These are phyloP conservation scores for Domatiomyces globalis DNA, from an alignment of 2,329 filamentous ascomycete genomes.

Conservation along the genomic window DNA sequence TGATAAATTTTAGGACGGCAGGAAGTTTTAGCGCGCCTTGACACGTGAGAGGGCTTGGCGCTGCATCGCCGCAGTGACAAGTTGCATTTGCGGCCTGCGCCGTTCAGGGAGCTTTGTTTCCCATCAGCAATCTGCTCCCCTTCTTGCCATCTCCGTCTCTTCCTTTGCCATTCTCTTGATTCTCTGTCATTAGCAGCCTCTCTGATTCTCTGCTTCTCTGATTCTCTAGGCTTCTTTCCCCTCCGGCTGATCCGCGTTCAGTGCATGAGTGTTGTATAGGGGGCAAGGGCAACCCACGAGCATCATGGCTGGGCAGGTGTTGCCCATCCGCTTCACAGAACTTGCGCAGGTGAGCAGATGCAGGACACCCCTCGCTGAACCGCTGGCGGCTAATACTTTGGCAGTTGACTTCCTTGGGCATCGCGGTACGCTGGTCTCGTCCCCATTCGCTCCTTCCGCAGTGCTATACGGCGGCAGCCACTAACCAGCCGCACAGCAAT, in stretches of 20 bases:
- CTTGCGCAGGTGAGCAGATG: constrained; percentile 53
- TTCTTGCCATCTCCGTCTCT: not conserved
- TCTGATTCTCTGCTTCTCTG: not conserved
- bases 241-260: not conserved
- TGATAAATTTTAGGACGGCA: not conserved
- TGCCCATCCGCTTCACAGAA: constrained; percentile 90
- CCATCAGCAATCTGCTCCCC: not conserved
- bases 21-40: not conserved
- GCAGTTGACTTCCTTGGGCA: constrained; percentile 40
- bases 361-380: constrained; percentile 2
- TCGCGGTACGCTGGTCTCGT: constrained; percentile 35
- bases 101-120: not conserved
- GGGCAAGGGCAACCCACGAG: constrained; percentile 22
- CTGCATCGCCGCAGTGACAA: not conserved
- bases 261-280: constrained; percentile 17
- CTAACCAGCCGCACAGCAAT: constrained; percentile 35
- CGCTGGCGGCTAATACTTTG: constrained; percentile 25
- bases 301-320: constrained; percentile 37
- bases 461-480: constrained; percentile 8
- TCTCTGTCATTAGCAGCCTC: not conserved
- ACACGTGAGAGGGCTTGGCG: not conserved
- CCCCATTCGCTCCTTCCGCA: constrained; percentile 14
- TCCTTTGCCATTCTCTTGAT: not conserved
- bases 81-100: not conserved
- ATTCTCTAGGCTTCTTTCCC: not conserved